phyloP scores from a whole-genome alignment of 192 early-diverging fungal genomes.

The Backusella morwellensis region DNA sequence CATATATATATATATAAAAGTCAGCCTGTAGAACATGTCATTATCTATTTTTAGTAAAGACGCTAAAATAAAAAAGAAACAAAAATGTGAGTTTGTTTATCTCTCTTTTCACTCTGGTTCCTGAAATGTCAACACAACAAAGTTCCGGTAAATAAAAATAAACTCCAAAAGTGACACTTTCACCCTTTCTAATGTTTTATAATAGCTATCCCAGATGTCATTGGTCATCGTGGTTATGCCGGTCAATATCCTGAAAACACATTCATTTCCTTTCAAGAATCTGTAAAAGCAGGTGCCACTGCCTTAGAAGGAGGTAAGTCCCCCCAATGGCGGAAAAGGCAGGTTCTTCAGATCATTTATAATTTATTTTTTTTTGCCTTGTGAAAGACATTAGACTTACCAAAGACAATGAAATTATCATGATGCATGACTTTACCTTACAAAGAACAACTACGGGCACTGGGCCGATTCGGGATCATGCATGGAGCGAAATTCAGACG shows the following conservation, averaged over 20 bases:
- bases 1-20: not conserved
- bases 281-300: constrained; percentile 45
- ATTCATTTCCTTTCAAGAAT: constrained; percentile 45
- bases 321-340: no score
- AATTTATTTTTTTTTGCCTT: not conserved
- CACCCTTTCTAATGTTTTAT: not conserved
- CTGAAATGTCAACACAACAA: not conserved
- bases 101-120: not conserved
- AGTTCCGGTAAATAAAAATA: not conserved
- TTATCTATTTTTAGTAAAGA: not conserved
- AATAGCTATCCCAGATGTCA: constrained; percentile 11
- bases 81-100: not conserved
- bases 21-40: not conserved
- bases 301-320: constrained; percentile 45
- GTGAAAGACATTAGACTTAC: constrained; percentile 47
- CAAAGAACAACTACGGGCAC: constrained; percentile 51
- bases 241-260: constrained; percentile 56
- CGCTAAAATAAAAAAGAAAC: not conserved
- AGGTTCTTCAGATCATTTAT: not conserved
- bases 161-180: not conserved
- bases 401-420: constrained; percentile 47
- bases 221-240: constrained; percentile 46
- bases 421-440: constrained; percentile 51
- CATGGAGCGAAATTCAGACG: constrained; percentile 49
- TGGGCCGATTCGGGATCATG: constrained; percentile 32